These are phyloP conservation scores for Polyrhizophydium stewartii DNA, from an alignment of 371 early-diverging fungal genomes.

Conservation along the genomic window DNA sequence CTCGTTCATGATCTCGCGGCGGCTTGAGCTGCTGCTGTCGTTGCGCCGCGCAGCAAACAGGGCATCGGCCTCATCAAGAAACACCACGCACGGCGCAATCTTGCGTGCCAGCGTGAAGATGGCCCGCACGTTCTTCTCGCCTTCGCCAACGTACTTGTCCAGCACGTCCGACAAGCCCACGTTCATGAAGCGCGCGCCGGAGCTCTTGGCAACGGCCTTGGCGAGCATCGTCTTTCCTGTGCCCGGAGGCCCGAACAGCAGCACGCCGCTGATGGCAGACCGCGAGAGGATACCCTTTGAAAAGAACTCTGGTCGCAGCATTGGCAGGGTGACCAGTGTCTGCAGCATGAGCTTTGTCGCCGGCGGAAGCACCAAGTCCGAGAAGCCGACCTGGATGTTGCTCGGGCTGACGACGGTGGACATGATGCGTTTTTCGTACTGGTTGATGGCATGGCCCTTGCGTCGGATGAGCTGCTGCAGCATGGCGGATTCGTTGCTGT, in stretches of 20 bases:
- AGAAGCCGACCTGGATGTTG: slow-evolving; percentile 21
- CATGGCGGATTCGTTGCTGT: slow-evolving; percentile 1
- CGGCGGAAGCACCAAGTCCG: slow-evolving; percentile 38
- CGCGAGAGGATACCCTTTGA: slow-evolving; percentile 68
- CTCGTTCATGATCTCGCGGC: slow-evolving; percentile 88
- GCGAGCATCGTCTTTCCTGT: slow-evolving; percentile 96
- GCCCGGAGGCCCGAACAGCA: slow-evolving; percentile 97
- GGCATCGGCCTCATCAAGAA: slow-evolving; percentile 98
- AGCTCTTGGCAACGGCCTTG: slow-evolving; percentile 93
- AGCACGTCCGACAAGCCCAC: slow-evolving; percentile 94
- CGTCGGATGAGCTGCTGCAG: slow-evolving; percentile 15
- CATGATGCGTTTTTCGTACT: slow-evolving; percentile 36
- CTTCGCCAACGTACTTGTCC: slow-evolving; percentile 98
- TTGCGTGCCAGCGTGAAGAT: slow-evolving; percentile 95
- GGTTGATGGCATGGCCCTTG: slow-evolving; percentile 19
- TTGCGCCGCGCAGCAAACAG: slow-evolving; percentile 82
- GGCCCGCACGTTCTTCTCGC: slow-evolving; percentile 94
- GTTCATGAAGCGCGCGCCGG: slow-evolving; percentile 88
- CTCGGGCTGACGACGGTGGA: slow-evolving; percentile 38
- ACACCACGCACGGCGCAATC: slow-evolving; percentile 93
- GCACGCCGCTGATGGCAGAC: slow-evolving; percentile 72
- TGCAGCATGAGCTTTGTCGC: slow-evolving; percentile 75
- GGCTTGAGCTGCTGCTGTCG: slow-evolving; percentile 50
- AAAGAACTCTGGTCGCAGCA: slow-evolving; percentile 78
- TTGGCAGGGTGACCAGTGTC: slow-evolving; percentile 79